phyloP scores from a whole-genome alignment of 352 stramenopile genomes.

The Blastocystis sp. region DNA sequence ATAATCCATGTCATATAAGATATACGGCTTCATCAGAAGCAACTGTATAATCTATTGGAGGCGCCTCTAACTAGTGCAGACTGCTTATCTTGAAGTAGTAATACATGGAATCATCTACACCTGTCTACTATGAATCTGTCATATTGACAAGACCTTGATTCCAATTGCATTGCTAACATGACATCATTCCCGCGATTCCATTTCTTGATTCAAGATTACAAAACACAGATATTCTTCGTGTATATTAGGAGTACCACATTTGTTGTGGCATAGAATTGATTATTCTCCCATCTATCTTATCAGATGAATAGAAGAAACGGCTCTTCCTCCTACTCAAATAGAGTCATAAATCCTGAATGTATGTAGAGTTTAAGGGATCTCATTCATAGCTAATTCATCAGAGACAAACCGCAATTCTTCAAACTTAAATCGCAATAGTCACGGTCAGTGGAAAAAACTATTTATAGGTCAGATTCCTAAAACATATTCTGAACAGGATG shows the following conservation, averaged over 20 bases:
- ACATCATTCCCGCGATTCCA: neutral
- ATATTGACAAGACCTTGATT: neutral
- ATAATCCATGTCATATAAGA: too few species aligned
- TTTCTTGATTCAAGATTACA: neutral
- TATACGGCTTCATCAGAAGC: too few species aligned
- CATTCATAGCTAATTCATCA: neutral
- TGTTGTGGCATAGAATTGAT: neutral
- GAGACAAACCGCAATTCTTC: neutral
- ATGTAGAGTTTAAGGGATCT: neutral
- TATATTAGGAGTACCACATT: neutral
- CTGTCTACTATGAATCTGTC: neutral
- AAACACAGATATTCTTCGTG: neutral
- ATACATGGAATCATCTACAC: too few species aligned
- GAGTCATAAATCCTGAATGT: neutral
- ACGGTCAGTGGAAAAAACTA: neutral
- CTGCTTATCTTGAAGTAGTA: too few species aligned
- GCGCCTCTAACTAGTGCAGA: too few species aligned
- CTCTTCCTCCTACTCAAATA: neutral
- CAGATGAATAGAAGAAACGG: neutral
- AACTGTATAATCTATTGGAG: too few species aligned
- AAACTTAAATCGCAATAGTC: neutral
- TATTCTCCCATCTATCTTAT: neutral
- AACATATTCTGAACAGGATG: neutral
- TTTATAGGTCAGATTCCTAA: slow-evolving; percentile 53
- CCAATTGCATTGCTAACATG: neutral